A percentile compares a stretch with the other conserved stretches of the same genome.
phyloP scores from a whole-genome alignment of 768 basidiomycete genomes.

The Suillus weaverae region DNA sequence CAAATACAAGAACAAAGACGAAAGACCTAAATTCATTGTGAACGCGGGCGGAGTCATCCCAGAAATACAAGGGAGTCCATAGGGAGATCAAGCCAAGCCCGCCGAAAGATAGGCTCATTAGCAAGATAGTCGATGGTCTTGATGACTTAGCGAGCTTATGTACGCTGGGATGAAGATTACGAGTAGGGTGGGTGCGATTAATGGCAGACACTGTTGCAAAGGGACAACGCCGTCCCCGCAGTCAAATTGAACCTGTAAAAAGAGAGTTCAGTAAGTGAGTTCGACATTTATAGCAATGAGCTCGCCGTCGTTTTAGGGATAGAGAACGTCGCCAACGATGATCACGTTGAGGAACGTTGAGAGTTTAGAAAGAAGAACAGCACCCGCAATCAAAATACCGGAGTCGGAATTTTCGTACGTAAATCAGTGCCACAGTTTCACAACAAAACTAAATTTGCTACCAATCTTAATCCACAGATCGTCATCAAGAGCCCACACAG shows the following conservation, averaged over 20 bases:
- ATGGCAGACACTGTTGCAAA: slow-evolving; percentile 45
- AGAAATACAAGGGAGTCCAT: slow-evolving; percentile 52
- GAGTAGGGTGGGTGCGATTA: slow-evolving; percentile 24
- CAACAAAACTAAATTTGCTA: slow-evolving; percentile 2
- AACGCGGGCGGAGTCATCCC: slow-evolving; percentile 49
- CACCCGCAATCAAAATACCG: slow-evolving; percentile 20
- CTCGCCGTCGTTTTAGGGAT: slow-evolving; percentile 2
- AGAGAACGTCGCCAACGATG: slow-evolving; percentile 9
- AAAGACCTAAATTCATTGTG: slow-evolving; percentile 70
- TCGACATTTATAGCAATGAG: neutral
- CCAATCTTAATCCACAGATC: neutral
- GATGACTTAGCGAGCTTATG: slow-evolving; percentile 36
- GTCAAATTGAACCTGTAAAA: neutral
- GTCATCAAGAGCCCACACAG: neutral
- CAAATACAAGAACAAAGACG: slow-evolving; percentile 66
- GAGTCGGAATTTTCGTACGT: slow-evolving; percentile 29
- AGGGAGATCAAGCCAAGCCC: slow-evolving; percentile 61
- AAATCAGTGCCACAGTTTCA: slow-evolving; percentile 20
- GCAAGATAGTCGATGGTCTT: slow-evolving; percentile 49
- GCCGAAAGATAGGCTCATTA: slow-evolving; percentile 68
- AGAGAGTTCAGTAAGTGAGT: neutral
- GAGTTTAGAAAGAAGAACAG: slow-evolving; percentile 15
- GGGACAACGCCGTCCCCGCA: slow-evolving; percentile 21
- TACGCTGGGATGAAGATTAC: slow-evolving; percentile 34
- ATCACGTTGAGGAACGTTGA: slow-evolving; percentile 10